These are phyloP conservation scores for Oryza longistaminata DNA, from an alignment of 176 grass and related monocot genomes.

Conservation along the genomic window DNA sequence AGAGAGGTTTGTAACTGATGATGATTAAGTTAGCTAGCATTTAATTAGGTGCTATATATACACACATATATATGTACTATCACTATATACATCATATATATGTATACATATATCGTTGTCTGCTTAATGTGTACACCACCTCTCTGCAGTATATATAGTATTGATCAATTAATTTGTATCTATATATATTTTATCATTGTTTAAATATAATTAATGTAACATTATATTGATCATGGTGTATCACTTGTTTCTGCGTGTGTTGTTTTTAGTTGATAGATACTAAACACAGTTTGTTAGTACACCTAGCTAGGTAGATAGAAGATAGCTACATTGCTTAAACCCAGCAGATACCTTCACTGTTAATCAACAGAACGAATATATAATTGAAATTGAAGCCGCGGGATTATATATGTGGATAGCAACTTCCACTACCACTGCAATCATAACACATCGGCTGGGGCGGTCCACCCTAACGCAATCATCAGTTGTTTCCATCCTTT, in stretches of 20 bases:
- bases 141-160: neutral
- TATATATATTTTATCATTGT: neutral
- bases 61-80: neutral
- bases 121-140: neutral
- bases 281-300: neutral
- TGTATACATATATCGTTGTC: neutral
- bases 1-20: neutral
- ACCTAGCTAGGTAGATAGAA: neutral
- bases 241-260: neutral
- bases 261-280: neutral
- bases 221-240: too few relatives aligned
- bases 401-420: constrained; percentile 10
- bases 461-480: neutral
- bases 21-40: neutral
- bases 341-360: neutral
- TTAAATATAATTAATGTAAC: neutral
- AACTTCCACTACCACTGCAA: constrained; percentile 28
- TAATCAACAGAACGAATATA: constrained; percentile 14
- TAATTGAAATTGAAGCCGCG: neutral
- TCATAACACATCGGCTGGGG: constrained; percentile 15
- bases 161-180: neutral
- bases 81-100: neutral
- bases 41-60: neutral
- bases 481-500: neutral
- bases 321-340: neutral